Evolutionary conservation across 495 filamentous ascomycete genomes (phyloP).

Genomic region (Penicillium crystallinum): DNA sequence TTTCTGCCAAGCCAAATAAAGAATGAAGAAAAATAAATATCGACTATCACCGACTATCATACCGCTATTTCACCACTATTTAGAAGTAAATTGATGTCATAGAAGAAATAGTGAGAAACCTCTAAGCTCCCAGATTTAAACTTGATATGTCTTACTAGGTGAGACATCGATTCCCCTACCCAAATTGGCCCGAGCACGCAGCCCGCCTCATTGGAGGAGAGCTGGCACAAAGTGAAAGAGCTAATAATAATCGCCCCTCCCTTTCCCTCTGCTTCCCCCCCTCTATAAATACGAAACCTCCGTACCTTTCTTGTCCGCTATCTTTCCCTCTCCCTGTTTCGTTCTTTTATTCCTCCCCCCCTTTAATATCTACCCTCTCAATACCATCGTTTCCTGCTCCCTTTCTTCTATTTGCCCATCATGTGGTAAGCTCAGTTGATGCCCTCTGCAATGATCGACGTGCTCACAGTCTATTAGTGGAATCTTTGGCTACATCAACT

Average conservation of each 20-base stretch:
- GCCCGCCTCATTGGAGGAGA: background rate
- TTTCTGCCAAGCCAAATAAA: no score
- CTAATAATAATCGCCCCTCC: slow-evolving; percentile 19
- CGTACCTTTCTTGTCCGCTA: slow-evolving; percentile 9
- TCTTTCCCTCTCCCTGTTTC: background rate
- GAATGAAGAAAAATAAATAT: background rate
- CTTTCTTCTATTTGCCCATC: slow-evolving; percentile 12
- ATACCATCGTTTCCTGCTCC: background rate
- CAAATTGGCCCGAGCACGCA: slow-evolving; percentile 2
- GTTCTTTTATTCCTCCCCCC: slow-evolving; percentile 1
- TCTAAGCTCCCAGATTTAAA: no score
- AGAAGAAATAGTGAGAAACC: background rate
- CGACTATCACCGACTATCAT: background rate
- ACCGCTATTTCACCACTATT: background rate
- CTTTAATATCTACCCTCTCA: slow-evolving; percentile 1
- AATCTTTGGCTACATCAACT: slow-evolving; percentile 97
- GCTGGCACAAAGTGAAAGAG: slow-evolving; percentile 7
- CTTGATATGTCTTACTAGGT: background rate
- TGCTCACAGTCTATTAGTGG: slow-evolving; percentile 55
- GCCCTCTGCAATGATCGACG: background rate
- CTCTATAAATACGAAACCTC: slow-evolving; percentile 26
- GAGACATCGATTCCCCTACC: slow-evolving; percentile 9
- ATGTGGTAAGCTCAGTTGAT: slow-evolving; percentile 33
- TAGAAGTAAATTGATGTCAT: background rate
- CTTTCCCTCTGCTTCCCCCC: slow-evolving; percentile 6